Percentiles rank a stretch among this genome's conserved stretches.
Evolutionary conservation across 371 early-diverging fungal genomes (phyloP).

Genomic region (Syncephalastrum monosporum): DNA sequence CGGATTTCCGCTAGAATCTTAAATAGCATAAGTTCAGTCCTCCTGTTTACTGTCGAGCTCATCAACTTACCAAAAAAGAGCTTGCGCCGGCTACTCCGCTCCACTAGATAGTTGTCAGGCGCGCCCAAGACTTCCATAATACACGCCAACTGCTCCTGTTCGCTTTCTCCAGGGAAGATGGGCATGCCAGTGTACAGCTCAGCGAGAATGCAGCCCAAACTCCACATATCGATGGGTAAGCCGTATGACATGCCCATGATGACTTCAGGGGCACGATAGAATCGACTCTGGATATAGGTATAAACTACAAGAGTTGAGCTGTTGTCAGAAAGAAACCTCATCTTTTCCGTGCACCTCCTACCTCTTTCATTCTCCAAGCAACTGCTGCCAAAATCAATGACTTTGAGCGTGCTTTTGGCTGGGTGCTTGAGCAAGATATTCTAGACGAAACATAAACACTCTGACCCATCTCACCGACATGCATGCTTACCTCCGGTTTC

Average conservation of each 20-base stretch:
- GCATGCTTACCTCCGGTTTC: constrained; percentile 82
- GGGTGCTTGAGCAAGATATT: constrained; percentile 79
- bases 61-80: constrained; percentile 84
- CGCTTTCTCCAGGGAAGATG: constrained; percentile 96
- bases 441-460: constrained; percentile 8
- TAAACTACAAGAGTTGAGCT: constrained; percentile 53
- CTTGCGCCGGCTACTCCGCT: constrained; percentile 73
- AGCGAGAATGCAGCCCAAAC: constrained; percentile 97
- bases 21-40: not conserved
- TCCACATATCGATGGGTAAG: constrained; percentile 99
- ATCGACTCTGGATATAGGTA: constrained; percentile 97
- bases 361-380: constrained; percentile 81
- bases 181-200: constrained; percentile 92
- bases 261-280: constrained; percentile 98
- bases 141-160: constrained; percentile 91
- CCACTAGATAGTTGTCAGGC: constrained; percentile 75
- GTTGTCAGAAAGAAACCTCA: constrained; percentile 9
- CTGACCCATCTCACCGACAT: not conserved
- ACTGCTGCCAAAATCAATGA: constrained; percentile 98
- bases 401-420: constrained; percentile 82
- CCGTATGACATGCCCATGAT: constrained; percentile 89
- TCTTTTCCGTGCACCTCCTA: constrained; percentile 4
- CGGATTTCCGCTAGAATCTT: constrained; percentile 65
- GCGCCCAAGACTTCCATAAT: constrained; percentile 92
- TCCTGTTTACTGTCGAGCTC: not conserved